Evolutionary conservation across 768 basidiomycete genomes (phyloP).

Genomic region (Agaricus blazei): DNA sequence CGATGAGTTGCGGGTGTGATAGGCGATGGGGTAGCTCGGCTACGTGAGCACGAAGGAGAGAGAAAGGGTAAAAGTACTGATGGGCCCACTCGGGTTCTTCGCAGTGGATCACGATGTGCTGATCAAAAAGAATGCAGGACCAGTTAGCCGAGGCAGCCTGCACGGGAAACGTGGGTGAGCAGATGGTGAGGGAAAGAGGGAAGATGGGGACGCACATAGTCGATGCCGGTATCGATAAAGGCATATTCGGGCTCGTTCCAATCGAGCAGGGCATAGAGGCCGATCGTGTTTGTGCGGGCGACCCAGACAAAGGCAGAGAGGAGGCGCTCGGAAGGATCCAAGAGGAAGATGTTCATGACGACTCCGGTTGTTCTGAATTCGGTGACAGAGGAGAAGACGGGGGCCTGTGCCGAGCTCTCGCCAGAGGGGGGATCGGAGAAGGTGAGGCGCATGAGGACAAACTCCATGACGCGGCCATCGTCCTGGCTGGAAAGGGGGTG

Average conservation of each 20-base stretch:
- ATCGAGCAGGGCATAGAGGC: conserved; percentile 59
- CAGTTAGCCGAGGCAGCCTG: conserved; percentile 68
- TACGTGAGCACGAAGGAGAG: conserved; percentile 30
- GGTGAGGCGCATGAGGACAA: conserved; percentile 62
- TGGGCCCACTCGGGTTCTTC: conserved; percentile 62
- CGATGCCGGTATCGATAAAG: conserved; percentile 69
- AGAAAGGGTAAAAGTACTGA: conserved; percentile 65
- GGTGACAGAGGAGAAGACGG: conserved; percentile 55
- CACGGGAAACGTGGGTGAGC: neutral
- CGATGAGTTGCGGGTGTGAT: conserved; percentile 35
- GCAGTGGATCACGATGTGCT: conserved; percentile 67
- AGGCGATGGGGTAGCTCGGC: conserved; percentile 20
- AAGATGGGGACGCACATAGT: conserved; percentile 51
- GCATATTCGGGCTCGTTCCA: conserved; percentile 65
- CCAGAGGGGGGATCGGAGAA: conserved; percentile 50
- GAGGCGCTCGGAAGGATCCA: conserved; percentile 57
- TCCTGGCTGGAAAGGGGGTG: conserved; percentile 34
- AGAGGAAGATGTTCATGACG: conserved; percentile 74
- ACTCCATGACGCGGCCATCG: conserved; percentile 64
- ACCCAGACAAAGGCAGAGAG: conserved; percentile 72
- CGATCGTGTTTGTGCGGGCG: conserved; percentile 46
- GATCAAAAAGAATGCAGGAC: conserved; percentile 67
- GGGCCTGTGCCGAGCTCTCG: conserved; percentile 29
- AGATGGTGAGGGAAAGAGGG: neutral
- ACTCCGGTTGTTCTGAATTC: conserved; percentile 60